Conservation (phyloP, 306 rosid species). For the Alnus glutinosa region DNA sequence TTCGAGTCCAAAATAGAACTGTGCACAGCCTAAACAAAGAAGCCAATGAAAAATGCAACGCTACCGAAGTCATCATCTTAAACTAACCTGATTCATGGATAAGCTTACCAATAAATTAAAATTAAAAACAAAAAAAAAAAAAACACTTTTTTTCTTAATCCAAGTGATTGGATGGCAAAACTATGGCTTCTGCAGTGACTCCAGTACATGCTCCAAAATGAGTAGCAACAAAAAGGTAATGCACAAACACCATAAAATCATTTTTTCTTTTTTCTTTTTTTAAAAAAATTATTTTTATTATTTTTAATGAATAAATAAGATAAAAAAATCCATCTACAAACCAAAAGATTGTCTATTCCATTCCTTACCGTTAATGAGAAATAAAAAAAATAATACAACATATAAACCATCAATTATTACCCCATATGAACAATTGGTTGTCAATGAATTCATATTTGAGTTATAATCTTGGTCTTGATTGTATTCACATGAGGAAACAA, state of each 20-base stretch:
- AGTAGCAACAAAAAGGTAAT: neutral
- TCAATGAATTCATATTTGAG: neutral
- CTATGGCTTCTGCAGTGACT: neutral
- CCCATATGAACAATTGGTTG: neutral
- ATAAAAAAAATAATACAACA: no score
- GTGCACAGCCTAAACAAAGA: neutral
- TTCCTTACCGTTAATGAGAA: no score
- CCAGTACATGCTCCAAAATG: neutral
- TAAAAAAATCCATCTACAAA: neutral
- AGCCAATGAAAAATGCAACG: neutral
- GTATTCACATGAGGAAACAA: neutral
- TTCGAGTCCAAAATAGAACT: neutral
- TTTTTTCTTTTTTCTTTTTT: no score
- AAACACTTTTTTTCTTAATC: neutral
- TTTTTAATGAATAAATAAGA: no score
- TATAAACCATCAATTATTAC: neutral
- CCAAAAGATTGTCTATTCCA: neutral
- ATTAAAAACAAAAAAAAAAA: neutral
- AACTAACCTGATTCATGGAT: neutral
- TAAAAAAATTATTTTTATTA: no score
- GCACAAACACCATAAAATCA: no score
- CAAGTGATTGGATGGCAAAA: neutral
- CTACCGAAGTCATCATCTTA: neutral
- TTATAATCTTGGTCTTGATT: neutral
- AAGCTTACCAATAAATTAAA: neutral